Evolutionary conservation across 345 rosid genomes (phyloP), one percentile per base, ranked within the genome.

Genomic region (Psidium guajava): DNA sequence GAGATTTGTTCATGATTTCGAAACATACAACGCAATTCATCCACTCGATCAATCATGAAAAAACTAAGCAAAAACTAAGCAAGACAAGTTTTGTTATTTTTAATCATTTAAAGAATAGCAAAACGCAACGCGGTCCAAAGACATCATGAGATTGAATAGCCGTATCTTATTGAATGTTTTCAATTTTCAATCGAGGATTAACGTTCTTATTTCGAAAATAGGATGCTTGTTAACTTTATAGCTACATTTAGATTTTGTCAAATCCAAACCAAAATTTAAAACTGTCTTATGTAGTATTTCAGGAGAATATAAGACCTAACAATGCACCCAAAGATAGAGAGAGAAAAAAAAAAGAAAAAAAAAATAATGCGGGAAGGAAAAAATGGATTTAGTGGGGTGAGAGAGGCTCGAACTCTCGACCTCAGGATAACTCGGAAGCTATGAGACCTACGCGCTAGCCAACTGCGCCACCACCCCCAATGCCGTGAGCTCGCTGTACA

Each of bases 381-480:
- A 69, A 69, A 18, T 3, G 24, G 6, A 36, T 8, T 0, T 36
- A 1, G 6, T 94, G 96, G 96, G 98, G 94, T 92, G 98, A 93
- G 98, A 94, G 95, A 93, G 96, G 95, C 91, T 92, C 95, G 92
- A 92, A 91, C 96, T 93, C 98, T 94, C 98, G 93, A 95, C 98
- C 96, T 94, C 96, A 92, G 98, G 98, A 95, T 96, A 2, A 88
- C 98, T 93, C 96, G 44, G 83, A 81, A 90, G 96, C 98, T 92
- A 93, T 93, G 98, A 94, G 96, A 96, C 94, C 98, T 93, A 91
- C 96, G 95, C 95, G 96, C 99, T 94, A 94, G 93, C 96, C 98
- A 95, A 95, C 98, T 94, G 96, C 98, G 95, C 96, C 96, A 91
- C 96, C 94, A 91, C 95, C 95, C 96, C 96, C 0, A 95, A 2